These are phyloP conservation scores for Cryptosporidium andersoni DNA, from an alignment of 169 alveolate species.

Conservation along the genomic window DNA sequence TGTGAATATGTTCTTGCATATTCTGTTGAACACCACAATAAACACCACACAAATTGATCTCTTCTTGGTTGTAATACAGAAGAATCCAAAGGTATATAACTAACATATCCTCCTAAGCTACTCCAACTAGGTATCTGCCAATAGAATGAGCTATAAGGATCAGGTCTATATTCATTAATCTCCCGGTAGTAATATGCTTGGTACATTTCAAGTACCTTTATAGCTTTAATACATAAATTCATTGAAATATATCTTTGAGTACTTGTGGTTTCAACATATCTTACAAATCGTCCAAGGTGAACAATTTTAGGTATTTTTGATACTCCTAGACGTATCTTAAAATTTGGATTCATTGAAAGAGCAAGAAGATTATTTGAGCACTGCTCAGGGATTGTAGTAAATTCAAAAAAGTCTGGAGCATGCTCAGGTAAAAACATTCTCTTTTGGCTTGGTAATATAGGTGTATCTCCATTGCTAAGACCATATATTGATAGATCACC, in stretches of 20 bases:
- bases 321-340: slow-evolving; percentile 41
- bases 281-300: slow-evolving; percentile 38
- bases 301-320: slow-evolving; percentile 31
- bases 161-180: slow-evolving; percentile 52
- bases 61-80: slow-evolving; percentile 13
- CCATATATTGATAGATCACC: slow-evolving; percentile 54
- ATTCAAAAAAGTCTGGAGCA: slow-evolving; percentile 64
- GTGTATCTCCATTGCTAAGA: slow-evolving; percentile 57
- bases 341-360: slow-evolving; percentile 29
- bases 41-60: slow-evolving; percentile 67
- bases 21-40: slow-evolving; percentile 47
- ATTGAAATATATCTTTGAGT: slow-evolving; percentile 26
- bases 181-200: slow-evolving; percentile 44
- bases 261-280: slow-evolving; percentile 41
- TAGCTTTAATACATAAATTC: slow-evolving; percentile 49
- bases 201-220: slow-evolving; percentile 25
- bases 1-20: slow-evolving; percentile 50
- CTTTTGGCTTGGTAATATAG: slow-evolving; percentile 27
- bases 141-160: slow-evolving; percentile 40
- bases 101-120: slow-evolving; percentile 24
- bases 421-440: slow-evolving; percentile 28
- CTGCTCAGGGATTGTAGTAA: slow-evolving; percentile 32
- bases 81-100: slow-evolving; percentile 13
- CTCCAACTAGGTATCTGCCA: slow-evolving; percentile 68
- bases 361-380: slow-evolving; percentile 65